These are phyloP conservation scores for Cyberlindnera amylophila DNA, from an alignment of 805 yeast genomes.

Conservation along the genomic window DNA sequence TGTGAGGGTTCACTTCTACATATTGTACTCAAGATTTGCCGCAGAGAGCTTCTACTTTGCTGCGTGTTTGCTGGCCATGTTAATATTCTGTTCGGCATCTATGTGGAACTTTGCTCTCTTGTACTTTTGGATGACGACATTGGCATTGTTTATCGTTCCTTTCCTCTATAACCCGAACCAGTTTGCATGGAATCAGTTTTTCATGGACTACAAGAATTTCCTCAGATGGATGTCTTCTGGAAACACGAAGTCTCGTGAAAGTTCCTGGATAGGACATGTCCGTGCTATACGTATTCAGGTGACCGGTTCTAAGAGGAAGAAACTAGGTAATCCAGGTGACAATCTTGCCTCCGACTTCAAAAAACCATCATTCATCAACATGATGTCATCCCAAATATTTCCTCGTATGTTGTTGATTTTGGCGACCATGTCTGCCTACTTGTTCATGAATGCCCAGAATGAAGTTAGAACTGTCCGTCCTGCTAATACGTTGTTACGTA, in stretches of 20 bases:
- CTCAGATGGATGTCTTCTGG: constrained; percentile 45
- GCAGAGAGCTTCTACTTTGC: constrained; percentile 67
- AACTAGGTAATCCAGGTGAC: constrained; percentile 35
- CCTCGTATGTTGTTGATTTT: constrained; percentile 35
- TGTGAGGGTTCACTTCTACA: constrained; percentile 60
- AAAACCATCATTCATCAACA: constrained; percentile 45
- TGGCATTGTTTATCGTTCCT: constrained; percentile 55
- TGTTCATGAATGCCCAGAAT: constrained; percentile 53
- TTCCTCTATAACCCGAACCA: constrained; percentile 65
- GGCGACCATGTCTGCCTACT: constrained; percentile 41
- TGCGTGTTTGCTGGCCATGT: constrained; percentile 43
- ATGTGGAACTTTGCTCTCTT: constrained; percentile 59
- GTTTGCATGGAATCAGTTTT: constrained; percentile 59
- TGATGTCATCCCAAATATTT: constrained; percentile 38
- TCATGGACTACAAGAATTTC: constrained; percentile 52
- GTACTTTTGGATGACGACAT: constrained; percentile 61
- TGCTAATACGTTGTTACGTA: constrained; percentile 40
- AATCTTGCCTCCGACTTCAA: constrained; percentile 41
- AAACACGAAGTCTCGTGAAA: constrained; percentile 35
- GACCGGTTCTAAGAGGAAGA: constrained; percentile 52
- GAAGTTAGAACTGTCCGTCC: constrained; percentile 35
- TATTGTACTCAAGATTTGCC: constrained; percentile 65
- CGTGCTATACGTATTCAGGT: constrained; percentile 48
- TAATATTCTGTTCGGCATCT: constrained; percentile 53
- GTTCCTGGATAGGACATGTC: constrained; percentile 46